Percentiles rank a stretch among this genome's conserved stretches.
phyloP scores from a whole-genome alignment of 805 yeast genomes.

The Saccharomycopsis malanga region DNA sequence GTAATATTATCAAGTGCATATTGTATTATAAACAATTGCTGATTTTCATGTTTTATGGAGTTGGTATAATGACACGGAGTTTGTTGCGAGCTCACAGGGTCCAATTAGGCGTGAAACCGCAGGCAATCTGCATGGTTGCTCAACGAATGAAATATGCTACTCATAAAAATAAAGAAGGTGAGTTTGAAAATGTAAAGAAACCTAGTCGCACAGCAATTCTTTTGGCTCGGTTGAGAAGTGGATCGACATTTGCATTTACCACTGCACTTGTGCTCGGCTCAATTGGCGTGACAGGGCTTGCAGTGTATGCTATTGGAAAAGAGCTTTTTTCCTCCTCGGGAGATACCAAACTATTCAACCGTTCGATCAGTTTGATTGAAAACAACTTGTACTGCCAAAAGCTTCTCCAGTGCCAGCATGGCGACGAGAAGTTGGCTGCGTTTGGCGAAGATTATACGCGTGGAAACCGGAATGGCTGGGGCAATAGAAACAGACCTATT shows the following conservation, averaged over 20 bases:
- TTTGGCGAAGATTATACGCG: constrained; percentile 54
- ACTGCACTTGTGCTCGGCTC: constrained; percentile 56
- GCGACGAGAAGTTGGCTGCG: constrained; percentile 59
- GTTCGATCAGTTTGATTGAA: constrained; percentile 73
- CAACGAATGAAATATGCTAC: constrained; percentile 12
- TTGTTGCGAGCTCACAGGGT: too few relatives aligned
- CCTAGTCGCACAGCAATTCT: background rate
- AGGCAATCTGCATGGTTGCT: too few relatives aligned
- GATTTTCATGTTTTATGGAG: too few relatives aligned
- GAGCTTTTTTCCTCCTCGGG: constrained; percentile 86
- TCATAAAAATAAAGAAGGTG: constrained; percentile 4
- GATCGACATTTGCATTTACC: constrained; percentile 11
- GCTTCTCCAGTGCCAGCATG: constrained; percentile 43
- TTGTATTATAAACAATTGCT: too few relatives aligned
- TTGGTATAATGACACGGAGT: too few relatives aligned
- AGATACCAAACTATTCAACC: constrained; percentile 83
- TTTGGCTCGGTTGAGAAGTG: constrained; percentile 5
- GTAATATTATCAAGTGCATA: too few relatives aligned
- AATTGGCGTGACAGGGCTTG: constrained; percentile 55
- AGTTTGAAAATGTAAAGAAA: background rate
- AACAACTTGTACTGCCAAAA: constrained; percentile 53
- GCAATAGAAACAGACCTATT: constrained; percentile 87
- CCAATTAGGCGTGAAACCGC: too few relatives aligned
- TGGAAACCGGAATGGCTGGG: constrained; percentile 45
- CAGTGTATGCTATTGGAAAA: constrained; percentile 67